These are phyloP conservation scores for Aquilaria agallochum DNA, from an alignment of 441 rosid genomes.

Conservation along the genomic window DNA sequence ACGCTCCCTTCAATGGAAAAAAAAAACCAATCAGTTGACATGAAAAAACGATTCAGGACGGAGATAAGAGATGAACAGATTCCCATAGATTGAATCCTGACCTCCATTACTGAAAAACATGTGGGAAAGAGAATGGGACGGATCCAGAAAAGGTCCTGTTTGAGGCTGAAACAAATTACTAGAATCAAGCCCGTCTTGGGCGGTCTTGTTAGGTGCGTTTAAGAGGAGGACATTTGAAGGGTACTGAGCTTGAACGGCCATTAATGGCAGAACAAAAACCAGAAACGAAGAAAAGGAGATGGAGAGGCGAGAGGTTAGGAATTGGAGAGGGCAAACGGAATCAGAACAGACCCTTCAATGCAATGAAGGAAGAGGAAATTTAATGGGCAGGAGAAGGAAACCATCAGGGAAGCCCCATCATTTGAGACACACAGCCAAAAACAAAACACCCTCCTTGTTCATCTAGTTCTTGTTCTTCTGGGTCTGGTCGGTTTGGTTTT, in stretches of 20 bases:
- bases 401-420: no score
- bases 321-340: background rate
- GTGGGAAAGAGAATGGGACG: slow-evolving; percentile 19
- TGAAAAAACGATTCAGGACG: no score
- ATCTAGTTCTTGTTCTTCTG: slow-evolving; percentile 23
- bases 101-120: slow-evolving; percentile 63
- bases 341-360: no score
- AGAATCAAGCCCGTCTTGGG: slow-evolving; percentile 60
- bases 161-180: slow-evolving; percentile 47
- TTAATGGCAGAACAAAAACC: slow-evolving; percentile 4
- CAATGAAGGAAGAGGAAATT: slow-evolving; percentile 21
- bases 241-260: slow-evolving; percentile 90
- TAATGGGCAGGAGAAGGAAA: slow-evolving; percentile 14
- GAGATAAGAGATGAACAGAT: no score
- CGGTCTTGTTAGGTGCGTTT: slow-evolving; percentile 49
- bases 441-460: slow-evolving; percentile 36
- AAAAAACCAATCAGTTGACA: no score
- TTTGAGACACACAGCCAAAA: slow-evolving; percentile 32
- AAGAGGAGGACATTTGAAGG: slow-evolving; percentile 76
- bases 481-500: no score
- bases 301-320: background rate
- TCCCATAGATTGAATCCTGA: background rate
- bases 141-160: slow-evolving; percentile 43
- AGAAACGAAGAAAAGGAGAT: no score
- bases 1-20: slow-evolving; percentile 11